phyloP scores from a whole-genome alignment of 2,329 filamentous ascomycete genomes.

The Elsinoe perseae region DNA sequence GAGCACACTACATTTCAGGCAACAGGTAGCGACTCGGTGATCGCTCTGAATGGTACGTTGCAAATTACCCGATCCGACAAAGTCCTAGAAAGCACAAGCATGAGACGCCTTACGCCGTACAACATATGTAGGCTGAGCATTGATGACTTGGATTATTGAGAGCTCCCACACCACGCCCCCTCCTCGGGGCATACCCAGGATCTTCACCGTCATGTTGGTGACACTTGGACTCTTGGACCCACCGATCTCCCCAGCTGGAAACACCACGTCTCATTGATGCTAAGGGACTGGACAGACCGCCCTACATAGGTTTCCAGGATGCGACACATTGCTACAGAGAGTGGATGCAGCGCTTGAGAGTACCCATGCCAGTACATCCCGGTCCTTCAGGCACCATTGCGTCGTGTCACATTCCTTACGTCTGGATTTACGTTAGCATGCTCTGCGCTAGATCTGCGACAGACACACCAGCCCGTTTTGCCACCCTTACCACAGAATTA shows the following conservation, averaged over 20 bases:
- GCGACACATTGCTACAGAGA: background rate
- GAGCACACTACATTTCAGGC: background rate
- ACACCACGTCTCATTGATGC: background rate
- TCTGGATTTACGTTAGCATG: too few species aligned
- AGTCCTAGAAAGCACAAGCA: too few species aligned
- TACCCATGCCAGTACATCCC: background rate
- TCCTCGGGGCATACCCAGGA: background rate
- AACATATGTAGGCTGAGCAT: background rate
- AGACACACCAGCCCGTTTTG: too few species aligned
- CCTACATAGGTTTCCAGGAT: background rate
- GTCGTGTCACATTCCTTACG: too few species aligned
- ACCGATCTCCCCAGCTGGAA: background rate
- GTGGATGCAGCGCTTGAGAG: background rate
- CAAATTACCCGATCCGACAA: background rate
- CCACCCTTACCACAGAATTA: too few species aligned
- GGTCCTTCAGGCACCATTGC: too few species aligned
- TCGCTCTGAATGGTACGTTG: background rate
- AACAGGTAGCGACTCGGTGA: background rate
- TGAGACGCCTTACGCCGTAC: too few species aligned
- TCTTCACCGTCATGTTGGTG: background rate
- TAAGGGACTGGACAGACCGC: background rate
- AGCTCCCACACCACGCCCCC: background rate
- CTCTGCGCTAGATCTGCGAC: too few species aligned
- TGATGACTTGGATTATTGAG: background rate
- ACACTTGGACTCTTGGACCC: background rate